Conservation (phyloP, 345 rosid species). For the Barbarea vulgaris region DNA sequence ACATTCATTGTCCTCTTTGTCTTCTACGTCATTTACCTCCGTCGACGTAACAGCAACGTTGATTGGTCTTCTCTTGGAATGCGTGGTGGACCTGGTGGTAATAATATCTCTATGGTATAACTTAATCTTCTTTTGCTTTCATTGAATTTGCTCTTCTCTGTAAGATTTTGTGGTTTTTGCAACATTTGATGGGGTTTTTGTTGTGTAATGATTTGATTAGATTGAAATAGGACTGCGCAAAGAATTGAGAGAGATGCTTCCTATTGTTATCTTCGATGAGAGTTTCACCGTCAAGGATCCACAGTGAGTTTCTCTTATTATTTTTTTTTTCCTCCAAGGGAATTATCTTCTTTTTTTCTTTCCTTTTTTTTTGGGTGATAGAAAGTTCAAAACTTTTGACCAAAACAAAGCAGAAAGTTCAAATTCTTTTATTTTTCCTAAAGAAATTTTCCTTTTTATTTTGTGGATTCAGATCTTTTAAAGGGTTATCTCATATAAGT, state of each 20-base stretch:
- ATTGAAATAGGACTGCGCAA: slow-evolving; percentile 71
- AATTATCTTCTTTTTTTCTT: neutral
- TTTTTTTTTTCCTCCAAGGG: no score
- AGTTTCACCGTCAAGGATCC: slow-evolving; percentile 70
- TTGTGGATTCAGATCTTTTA: neutral
- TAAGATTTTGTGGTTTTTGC: neutral
- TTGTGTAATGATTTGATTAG: slow-evolving; percentile 36
- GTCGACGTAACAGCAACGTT: slow-evolving; percentile 53
- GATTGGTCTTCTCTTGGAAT: slow-evolving; percentile 74
- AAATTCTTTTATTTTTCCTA: no score
- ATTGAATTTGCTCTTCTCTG: neutral
- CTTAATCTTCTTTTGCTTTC: neutral
- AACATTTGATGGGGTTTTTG: slow-evolving; percentile 9
- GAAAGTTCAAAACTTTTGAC: neutral
- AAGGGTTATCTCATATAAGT: neutral
- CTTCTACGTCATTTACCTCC: slow-evolving; percentile 75
- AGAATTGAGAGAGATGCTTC: slow-evolving; percentile 85
- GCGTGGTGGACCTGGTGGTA: slow-evolving; percentile 51
- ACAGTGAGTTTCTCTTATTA: slow-evolving; percentile 50
- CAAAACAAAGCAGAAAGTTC: neutral
- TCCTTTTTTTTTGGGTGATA: neutral
- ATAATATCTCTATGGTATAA: slow-evolving; percentile 20
- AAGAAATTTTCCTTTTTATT: neutral
- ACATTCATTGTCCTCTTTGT: slow-evolving; percentile 64
- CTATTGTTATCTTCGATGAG: slow-evolving; percentile 69